A percentile compares a stretch with the other conserved stretches of the same genome.
Evolutionary conservation across 805 yeast species (phyloP).

Genomic region (Candida endomychidarum): DNA sequence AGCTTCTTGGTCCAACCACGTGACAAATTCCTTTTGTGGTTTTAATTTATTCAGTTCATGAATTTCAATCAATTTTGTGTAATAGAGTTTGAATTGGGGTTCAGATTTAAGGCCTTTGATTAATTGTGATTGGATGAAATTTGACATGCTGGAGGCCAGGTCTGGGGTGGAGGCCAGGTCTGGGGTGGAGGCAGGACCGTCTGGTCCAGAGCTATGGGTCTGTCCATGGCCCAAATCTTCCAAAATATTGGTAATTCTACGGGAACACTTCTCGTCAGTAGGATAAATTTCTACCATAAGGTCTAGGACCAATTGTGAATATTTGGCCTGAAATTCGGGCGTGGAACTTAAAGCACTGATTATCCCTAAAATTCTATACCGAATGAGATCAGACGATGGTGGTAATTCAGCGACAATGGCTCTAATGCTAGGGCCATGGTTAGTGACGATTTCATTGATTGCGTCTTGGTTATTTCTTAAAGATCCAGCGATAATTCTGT

Average conservation of each 20-base stretch:
- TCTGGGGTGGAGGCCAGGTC: too few species aligned
- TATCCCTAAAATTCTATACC: constrained; percentile 52
- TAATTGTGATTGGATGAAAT: constrained; percentile 35
- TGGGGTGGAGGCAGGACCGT: too few species aligned
- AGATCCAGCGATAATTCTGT: constrained; percentile 63
- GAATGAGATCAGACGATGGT: constrained; percentile 30
- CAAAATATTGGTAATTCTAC: constrained; percentile 46
- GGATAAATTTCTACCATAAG: constrained; percentile 29
- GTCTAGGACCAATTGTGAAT: constrained; percentile 26
- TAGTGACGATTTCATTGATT: constrained; percentile 31
- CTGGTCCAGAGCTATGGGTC: too few species aligned
- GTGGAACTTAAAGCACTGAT: constrained; percentile 46
- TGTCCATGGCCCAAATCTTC: constrained; percentile 42
- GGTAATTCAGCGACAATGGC: constrained; percentile 18
- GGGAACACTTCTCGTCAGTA: constrained; percentile 24
- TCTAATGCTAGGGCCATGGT: constrained; percentile 20
- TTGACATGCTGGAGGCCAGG: constrained; percentile 26
- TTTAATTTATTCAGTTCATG: constrained; percentile 29
- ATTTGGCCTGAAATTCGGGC: constrained; percentile 30
- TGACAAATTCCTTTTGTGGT: constrained; percentile 46
- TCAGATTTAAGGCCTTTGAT: constrained; percentile 21
- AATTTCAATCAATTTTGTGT: constrained; percentile 32
- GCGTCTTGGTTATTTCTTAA: constrained; percentile 76
- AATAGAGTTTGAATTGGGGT: constrained; percentile 41
- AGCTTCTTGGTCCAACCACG: constrained; percentile 59